Conservation (phyloP, 139 green algal genomes). For the Chlamydomonas incerta region DNA sequence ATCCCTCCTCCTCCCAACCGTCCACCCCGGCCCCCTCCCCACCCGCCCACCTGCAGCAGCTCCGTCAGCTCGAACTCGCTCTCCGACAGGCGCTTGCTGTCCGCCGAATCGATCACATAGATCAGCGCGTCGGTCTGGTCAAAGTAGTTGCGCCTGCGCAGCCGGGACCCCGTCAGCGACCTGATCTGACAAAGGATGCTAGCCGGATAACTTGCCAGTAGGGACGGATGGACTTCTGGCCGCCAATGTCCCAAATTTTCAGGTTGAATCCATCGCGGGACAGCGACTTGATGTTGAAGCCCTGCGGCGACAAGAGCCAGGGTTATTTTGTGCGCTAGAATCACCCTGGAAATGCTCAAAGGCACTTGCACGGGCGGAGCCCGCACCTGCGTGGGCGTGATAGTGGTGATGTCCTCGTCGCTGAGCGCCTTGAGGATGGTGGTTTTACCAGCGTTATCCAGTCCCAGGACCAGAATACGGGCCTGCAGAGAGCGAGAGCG, state of each 20-base stretch:
- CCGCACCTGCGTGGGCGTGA: constrained; percentile 68
- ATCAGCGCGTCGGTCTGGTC: constrained; percentile 83
- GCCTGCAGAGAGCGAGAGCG: constrained; percentile 59
- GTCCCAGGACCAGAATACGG: constrained; percentile 82
- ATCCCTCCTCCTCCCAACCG: too few relatives aligned
- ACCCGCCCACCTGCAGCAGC: constrained; percentile 68
- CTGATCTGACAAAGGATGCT: too few relatives aligned
- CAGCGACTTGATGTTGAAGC: constrained; percentile 91
- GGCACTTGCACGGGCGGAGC: too few relatives aligned
- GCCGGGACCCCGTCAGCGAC: neutral
- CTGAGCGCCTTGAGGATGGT: constrained; percentile 86
- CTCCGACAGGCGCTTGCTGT: constrained; percentile 81
- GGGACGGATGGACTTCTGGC: constrained; percentile 84
- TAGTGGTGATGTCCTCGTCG: constrained; percentile 85
- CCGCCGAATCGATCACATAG: constrained; percentile 86
- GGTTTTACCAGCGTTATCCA: constrained; percentile 90
- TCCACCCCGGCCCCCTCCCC: too few relatives aligned
- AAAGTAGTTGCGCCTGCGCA: constrained; percentile 86
- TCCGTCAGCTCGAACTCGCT: constrained; percentile 73
- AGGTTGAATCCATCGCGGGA: constrained; percentile 87
- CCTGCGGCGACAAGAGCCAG: constrained; percentile 54
- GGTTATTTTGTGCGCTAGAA: neutral
- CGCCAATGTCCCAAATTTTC: constrained; percentile 90
- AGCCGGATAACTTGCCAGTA: constrained; percentile 72
- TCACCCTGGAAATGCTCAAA: too few relatives aligned